Evolutionary conservation across 306 rosid species (phyloP).

Genomic region (Glycine soja): DNA sequence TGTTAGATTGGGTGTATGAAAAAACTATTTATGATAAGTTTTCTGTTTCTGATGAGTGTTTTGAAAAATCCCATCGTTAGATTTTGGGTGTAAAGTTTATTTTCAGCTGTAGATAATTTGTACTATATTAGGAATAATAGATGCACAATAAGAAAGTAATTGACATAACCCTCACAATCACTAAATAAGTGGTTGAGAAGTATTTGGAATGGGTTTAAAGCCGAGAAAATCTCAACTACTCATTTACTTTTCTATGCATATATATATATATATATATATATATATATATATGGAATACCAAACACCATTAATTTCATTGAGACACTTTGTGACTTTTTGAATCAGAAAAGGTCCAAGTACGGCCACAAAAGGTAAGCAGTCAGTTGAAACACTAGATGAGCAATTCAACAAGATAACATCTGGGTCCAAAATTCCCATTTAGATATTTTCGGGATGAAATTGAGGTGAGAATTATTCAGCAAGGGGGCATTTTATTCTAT

Average conservation of each 20-base stretch:
- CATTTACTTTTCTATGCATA: slow-evolving; percentile 18
- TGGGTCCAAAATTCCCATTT: slow-evolving; percentile 21
- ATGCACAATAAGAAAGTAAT: slow-evolving; percentile 16
- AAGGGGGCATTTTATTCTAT: slow-evolving; percentile 25
- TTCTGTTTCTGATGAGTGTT: slow-evolving; percentile 50
- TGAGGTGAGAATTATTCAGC: slow-evolving; percentile 42
- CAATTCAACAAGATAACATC: slow-evolving; percentile 40
- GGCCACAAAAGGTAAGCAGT: slow-evolving; percentile 42
- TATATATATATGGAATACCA: slow-evolving; percentile 28
- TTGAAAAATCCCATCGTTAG: slow-evolving; percentile 49
- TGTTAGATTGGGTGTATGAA: slow-evolving; percentile 57
- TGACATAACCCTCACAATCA: slow-evolving; percentile 30
- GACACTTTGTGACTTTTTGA: slow-evolving; percentile 40
- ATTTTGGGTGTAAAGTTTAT: slow-evolving; percentile 41
- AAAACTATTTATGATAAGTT: slow-evolving; percentile 50
- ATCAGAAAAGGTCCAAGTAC: slow-evolving; percentile 48
- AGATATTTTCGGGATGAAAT: slow-evolving; percentile 46
- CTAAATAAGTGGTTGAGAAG: slow-evolving; percentile 43
- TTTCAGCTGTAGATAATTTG: slow-evolving; percentile 41
- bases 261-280: neutral
- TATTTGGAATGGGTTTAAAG: neutral
- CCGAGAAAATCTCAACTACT: slow-evolving; percentile 32
- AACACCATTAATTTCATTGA: slow-evolving; percentile 40
- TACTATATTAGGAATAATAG: neutral
- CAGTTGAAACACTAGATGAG: slow-evolving; percentile 41